A percentile compares a stretch with the other conserved stretches of the same genome.
Conservation (phyloP, 1,139 yeast genomes). For the Suhomyces bribrorum region DNA sequence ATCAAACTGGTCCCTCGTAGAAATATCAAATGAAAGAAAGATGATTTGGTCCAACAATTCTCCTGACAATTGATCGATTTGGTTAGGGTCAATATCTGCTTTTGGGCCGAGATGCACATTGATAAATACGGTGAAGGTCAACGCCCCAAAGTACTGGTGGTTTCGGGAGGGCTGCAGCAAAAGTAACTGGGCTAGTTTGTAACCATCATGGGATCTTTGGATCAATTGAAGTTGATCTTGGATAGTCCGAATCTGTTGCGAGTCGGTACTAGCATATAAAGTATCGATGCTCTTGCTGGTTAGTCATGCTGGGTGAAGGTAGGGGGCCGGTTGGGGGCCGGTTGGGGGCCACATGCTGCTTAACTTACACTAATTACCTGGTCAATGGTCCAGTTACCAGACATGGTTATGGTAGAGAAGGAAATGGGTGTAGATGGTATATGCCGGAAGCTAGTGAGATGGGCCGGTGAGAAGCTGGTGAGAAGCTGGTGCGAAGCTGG, state of each 20-base stretch:
- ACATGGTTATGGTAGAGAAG: slow-evolving; percentile 7
- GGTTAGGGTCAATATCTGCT: slow-evolving; percentile 2
- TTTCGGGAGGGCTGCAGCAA: slow-evolving; percentile 44
- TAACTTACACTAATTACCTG: slow-evolving; percentile 16
- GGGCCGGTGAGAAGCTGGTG: no score
- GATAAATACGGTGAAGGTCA: slow-evolving; percentile 63
- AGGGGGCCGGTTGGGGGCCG: no score
- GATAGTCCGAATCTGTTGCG: slow-evolving; percentile 42
- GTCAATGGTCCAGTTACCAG: slow-evolving; percentile 14
- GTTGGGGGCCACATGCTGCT: no score
- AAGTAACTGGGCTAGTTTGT: slow-evolving; percentile 51
- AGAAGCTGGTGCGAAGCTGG: no score
- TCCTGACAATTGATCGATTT: slow-evolving; percentile 8
- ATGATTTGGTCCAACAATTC: slow-evolving; percentile 13
- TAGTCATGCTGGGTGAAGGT: no score
- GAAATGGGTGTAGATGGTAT: no score
- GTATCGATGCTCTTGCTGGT: slow-evolving; percentile 34
- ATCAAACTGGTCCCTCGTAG: slow-evolving; percentile 7
- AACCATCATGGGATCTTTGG: slow-evolving; percentile 56
- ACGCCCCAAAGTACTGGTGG: slow-evolving; percentile 71
- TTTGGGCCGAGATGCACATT: slow-evolving; percentile 28
- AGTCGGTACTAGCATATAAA: slow-evolving; percentile 45
- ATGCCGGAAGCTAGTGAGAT: no score
- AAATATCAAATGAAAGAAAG: slow-evolving; percentile 6
- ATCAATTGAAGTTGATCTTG: slow-evolving; percentile 55